phyloP scores from a whole-genome alignment of 129 eudicot species.

The Chrysanthemum lavandulifolium region DNA sequence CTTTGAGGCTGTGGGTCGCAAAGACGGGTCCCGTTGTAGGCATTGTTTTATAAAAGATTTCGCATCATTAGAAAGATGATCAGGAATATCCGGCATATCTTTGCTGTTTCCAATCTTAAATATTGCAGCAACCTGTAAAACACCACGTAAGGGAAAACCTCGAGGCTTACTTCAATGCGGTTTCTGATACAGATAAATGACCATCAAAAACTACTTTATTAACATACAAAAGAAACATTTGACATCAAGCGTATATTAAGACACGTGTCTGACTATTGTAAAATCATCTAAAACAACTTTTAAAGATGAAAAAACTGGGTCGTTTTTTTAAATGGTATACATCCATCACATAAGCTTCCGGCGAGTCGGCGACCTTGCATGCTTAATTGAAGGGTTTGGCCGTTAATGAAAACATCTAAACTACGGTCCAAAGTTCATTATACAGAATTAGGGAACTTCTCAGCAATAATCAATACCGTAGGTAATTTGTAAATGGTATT shows the following conservation, averaged over 20 bases:
- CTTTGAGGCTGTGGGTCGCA: constrained; percentile 71
- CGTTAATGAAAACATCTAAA: neutral
- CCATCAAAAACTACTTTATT: neutral
- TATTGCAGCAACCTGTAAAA: constrained; percentile 83
- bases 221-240: neutral
- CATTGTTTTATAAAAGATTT: constrained; percentile 69
- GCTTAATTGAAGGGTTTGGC: neutral
- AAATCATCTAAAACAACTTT: neutral
- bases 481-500: neutral
- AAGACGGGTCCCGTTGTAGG: constrained; percentile 78
- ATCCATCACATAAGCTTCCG: neutral
- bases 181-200: neutral
- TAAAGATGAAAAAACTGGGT: neutral
- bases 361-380: neutral
- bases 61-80: constrained; percentile 72
- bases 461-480: neutral
- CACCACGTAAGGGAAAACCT: neutral
- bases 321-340: neutral
- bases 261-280: neutral
- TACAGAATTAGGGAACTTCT: neutral
- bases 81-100: constrained; percentile 86
- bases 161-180: neutral
- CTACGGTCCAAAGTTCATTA: neutral
- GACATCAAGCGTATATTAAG: neutral
- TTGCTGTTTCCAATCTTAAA: constrained; percentile 97